phyloP scores from a whole-genome alignment of 140 eudicot genomes.

The Erigeron philadelphicus region DNA sequence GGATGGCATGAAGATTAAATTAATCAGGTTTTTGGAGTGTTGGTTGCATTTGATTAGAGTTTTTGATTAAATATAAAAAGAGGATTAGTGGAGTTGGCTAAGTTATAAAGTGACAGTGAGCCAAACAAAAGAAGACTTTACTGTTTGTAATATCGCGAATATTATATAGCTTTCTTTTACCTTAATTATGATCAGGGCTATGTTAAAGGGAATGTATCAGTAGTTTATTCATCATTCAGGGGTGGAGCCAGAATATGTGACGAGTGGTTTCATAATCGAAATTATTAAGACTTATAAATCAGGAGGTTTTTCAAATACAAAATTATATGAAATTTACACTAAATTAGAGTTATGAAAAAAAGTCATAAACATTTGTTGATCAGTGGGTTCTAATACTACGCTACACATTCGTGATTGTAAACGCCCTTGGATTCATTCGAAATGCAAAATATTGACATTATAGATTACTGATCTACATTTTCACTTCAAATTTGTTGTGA shows the following conservation, averaged over 20 bases:
- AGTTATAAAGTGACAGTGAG: constrained; percentile 35
- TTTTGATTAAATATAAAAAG: constrained; percentile 18
- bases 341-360: too few relatives aligned
- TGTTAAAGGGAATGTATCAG: neutral
- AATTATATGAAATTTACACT: too few relatives aligned
- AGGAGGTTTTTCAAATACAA: too few relatives aligned
- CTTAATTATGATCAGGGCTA: neutral
- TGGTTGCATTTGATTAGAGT: constrained; percentile 29
- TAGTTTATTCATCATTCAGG: neutral
- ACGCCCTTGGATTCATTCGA: too few relatives aligned
- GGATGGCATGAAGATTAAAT: constrained; percentile 20
- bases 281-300: neutral
- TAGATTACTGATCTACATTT: constrained; percentile 2
- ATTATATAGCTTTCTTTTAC: neutral
- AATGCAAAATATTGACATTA: neutral
- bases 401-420: too few relatives aligned
- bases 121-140: constrained; percentile 45
- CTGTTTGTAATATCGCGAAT: constrained; percentile 14
- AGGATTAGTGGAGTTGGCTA: constrained; percentile 48
- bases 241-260: neutral
- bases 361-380: too few relatives aligned
- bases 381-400: too few relatives aligned
- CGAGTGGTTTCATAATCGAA: neutral
- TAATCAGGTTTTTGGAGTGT: constrained; percentile 16
- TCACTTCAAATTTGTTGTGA: constrained; percentile 1